phyloP scores from a whole-genome alignment of 345 rosid genomes.

The Chamaenerion angustifolium region DNA sequence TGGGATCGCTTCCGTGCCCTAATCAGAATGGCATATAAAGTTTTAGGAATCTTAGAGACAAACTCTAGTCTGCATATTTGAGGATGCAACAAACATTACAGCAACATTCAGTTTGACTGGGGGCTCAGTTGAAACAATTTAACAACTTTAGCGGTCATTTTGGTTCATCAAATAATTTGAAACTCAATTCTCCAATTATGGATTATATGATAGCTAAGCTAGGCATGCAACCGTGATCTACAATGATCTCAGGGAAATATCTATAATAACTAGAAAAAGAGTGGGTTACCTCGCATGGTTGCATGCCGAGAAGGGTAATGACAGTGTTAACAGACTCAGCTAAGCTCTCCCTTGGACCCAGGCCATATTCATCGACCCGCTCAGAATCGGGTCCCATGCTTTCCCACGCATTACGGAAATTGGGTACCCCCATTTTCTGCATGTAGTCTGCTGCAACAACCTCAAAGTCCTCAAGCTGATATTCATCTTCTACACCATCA shows the following conservation, averaged over 20 bases:
- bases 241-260: no score
- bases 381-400: conserved; percentile 60
- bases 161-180: no score
- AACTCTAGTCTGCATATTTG: background rate
- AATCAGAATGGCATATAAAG: conserved; percentile 18
- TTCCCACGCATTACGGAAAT: conserved; percentile 98
- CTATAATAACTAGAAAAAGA: no score
- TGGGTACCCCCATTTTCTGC: conserved; percentile 69
- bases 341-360: conserved; percentile 83
- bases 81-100: no score
- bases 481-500: conserved; percentile 95
- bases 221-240: no score
- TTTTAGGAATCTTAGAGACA: conserved; percentile 3
- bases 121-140: no score
- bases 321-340: conserved; percentile 75
- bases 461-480: conserved; percentile 93
- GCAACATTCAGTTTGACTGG: no score
- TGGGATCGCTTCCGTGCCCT: conserved; percentile 80
- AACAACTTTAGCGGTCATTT: no score
- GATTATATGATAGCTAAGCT: no score
- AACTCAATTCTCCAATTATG: no score
- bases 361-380: conserved; percentile 88
- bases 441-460: conserved; percentile 85
- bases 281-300: conserved; percentile 70
- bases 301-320: conserved; percentile 92